phyloP scores from a whole-genome alignment of 257 asterid species.

The Cinchona pubescens region DNA sequence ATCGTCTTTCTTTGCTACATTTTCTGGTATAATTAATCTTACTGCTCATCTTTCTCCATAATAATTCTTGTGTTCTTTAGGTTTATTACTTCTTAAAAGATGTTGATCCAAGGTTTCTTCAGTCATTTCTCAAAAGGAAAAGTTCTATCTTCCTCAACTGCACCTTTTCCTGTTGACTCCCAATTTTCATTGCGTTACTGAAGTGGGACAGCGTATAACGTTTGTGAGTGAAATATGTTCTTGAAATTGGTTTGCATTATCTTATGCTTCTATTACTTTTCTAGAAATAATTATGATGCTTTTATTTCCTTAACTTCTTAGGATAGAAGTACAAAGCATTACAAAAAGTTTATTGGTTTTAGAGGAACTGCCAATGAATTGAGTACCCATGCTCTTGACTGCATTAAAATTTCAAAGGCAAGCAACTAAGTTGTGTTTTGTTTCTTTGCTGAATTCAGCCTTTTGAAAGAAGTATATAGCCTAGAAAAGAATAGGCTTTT shows the following conservation, averaged over 20 bases:
- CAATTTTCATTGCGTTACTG: slow-evolving; percentile 82
- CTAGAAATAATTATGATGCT: slow-evolving; percentile 15
- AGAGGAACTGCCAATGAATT: slow-evolving; percentile 76
- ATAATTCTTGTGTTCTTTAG: slow-evolving; percentile 36
- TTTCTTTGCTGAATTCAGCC: slow-evolving; percentile 10
- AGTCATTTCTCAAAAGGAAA: slow-evolving; percentile 45
- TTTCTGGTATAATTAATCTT: not conserved
- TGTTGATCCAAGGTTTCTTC: slow-evolving; percentile 46
- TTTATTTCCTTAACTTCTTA: slow-evolving; percentile 30
- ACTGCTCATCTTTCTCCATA: not conserved
- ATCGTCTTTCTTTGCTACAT: slow-evolving; percentile 8
- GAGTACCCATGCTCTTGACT: slow-evolving; percentile 69
- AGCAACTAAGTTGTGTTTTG: slow-evolving; percentile 26
- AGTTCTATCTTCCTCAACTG: slow-evolving; percentile 59
- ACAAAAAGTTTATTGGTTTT: slow-evolving; percentile 66
- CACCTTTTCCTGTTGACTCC: slow-evolving; percentile 88
- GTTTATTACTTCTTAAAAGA: slow-evolving; percentile 73
- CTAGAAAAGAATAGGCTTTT: slow-evolving; percentile 1
- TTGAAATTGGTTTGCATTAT: slow-evolving; percentile 10
- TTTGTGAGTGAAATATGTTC: slow-evolving; percentile 48
- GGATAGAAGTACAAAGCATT: slow-evolving; percentile 74
- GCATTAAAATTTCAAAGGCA: slow-evolving; percentile 83
- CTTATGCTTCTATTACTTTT: slow-evolving; percentile 6
- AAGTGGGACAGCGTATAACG: slow-evolving; percentile 66
- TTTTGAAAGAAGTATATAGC: not conserved